Evolutionary conservation across 805 yeast genomes (phyloP), one percentile per base, ranked within the genome.

Genomic region (Candida maltosa): DNA sequence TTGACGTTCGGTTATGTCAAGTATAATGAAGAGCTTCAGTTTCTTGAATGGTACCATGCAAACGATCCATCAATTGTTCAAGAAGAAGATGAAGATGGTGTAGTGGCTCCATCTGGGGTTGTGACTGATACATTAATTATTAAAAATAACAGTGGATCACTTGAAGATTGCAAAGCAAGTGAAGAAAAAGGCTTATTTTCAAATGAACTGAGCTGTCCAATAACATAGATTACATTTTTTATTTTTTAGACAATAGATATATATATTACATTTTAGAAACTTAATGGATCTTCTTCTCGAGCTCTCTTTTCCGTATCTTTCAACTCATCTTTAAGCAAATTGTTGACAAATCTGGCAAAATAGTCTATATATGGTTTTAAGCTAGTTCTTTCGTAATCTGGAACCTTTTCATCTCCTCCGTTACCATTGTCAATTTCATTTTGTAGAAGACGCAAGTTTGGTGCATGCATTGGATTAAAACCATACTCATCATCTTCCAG

Each of bases 401-500:
- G 51, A 4, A 59, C 33, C 26, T 52, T 53, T 3, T 32, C 42
- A 15, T 41, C 33, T 8, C 46, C 60, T 5, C 40, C 37, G 17
- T 32, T 28, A 20, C 40, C 41, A 16, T 52, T 52, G 32, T 78
- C 85, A 44, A 83, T 69, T 50, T 88, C 89, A 17, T 66, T 60
- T 39, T 84, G 81, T 16, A 91, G 59, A 25, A 65, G 65, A 33
- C 76, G 63, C 39, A 89, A 64, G 42, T 80, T 85, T 12, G 97
- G 97, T 2, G 95, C 89, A 9, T 65, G 67, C 44, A 74, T 73
- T 2, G 97, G 97, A 48, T 83, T 78, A 52, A 91, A 93, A 4
- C 78, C 78, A 39, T 65, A 67, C 1, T 40, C 57, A 38, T 64
- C 72, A 40, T 66, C 69, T 2, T 56, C 61, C 16, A 36, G 31